phyloP scores from a whole-genome alignment of 2,329 filamentous ascomycete species.

The Colletotrichum sp. region DNA sequence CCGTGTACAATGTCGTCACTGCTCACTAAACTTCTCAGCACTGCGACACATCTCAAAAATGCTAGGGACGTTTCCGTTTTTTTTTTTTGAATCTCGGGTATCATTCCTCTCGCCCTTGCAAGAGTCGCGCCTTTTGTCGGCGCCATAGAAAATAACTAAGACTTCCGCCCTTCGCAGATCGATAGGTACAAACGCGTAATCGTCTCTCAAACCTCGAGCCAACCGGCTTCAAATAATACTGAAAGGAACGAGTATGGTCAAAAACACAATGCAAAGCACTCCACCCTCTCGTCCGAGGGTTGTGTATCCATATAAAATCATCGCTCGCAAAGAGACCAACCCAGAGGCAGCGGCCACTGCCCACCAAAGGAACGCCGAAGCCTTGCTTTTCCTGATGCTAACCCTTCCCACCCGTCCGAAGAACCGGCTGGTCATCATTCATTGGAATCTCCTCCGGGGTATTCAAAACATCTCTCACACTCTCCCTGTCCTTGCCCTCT shows the following conservation, averaged over 20 bases:
- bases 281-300: not conserved
- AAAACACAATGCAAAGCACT: not conserved
- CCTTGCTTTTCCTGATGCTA: constrained; percentile 18
- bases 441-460: constrained; percentile 4
- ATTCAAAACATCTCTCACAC: constrained; percentile 5
- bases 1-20: not conserved
- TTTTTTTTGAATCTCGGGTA: constrained; percentile 10
- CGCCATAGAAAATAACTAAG: constrained; percentile 7
- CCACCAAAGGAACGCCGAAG: constrained; percentile 11
- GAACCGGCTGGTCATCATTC: constrained; percentile 16
- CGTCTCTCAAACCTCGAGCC: not conserved
- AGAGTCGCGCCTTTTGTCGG: constrained; percentile 2
- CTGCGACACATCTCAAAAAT: not conserved
- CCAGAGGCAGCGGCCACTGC: not conserved
- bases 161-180: not conserved
- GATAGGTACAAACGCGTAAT: not conserved
- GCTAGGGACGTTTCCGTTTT: not conserved
- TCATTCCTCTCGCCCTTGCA: constrained; percentile 18
- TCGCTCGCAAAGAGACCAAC: constrained; percentile 1
- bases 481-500: not conserved
- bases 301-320: not conserved
- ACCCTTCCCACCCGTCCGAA: not conserved
- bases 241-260: not conserved
- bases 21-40: not conserved
- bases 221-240: not conserved